Conservation (phyloP, 2,329 filamentous ascomycete species). For the Hypoxylon sp. region DNA sequence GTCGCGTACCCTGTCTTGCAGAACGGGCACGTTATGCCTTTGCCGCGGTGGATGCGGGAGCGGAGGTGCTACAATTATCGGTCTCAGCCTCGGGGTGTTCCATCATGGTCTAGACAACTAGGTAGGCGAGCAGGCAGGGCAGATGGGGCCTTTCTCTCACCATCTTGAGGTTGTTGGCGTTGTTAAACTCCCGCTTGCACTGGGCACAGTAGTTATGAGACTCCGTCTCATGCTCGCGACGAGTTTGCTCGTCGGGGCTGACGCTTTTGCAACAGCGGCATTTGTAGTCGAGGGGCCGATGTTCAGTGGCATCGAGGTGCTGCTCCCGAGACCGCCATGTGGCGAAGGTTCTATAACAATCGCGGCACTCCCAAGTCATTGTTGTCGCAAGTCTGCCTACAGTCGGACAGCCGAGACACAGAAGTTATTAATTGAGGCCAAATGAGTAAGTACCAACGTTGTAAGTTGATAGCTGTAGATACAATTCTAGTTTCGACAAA, state of each 20-base stretch:
- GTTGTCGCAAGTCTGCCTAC: conserved; percentile 2
- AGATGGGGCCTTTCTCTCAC: conserved; percentile 22
- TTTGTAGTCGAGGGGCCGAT: conserved; percentile 1
- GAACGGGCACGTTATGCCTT: conserved; percentile 19
- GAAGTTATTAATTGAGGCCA: not conserved
- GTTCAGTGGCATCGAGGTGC: conserved; percentile 13
- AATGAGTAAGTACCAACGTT: not conserved
- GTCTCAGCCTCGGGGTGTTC: not conserved
- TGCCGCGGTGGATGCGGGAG: conserved; percentile 30
- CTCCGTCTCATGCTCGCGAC: conserved; percentile 10
- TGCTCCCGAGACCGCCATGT: conserved; percentile 6
- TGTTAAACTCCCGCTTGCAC: conserved; percentile 16
- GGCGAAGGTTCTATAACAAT: conserved; percentile 10
- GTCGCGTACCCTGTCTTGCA: conserved; percentile 29
- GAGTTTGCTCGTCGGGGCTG: not conserved
- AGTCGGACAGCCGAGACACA: not conserved
- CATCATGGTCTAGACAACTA: not conserved
- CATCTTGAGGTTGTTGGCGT: conserved; percentile 29
- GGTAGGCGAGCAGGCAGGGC: not conserved
- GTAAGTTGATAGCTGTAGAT: not conserved
- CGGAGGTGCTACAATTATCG: conserved; percentile 13
- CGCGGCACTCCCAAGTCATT: conserved; percentile 22
- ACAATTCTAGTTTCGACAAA: not conserved
- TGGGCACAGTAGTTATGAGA: conserved; percentile 21
- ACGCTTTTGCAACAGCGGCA: conserved; percentile 15